Conservation (phyloP, 768 basidiomycete species). For the Boletus rufocinnamomeus region DNA sequence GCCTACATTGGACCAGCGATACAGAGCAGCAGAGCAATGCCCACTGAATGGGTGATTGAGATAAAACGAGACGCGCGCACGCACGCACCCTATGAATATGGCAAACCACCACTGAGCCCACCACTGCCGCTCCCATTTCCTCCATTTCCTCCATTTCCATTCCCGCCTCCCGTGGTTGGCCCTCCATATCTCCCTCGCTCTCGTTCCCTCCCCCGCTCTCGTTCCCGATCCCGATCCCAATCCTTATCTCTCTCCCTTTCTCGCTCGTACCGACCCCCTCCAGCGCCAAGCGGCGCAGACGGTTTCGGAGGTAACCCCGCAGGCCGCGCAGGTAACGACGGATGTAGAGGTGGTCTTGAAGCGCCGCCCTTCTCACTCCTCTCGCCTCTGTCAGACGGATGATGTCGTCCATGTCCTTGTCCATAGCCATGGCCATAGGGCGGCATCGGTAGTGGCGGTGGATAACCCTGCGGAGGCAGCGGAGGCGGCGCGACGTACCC, state of each 20-base stretch:
- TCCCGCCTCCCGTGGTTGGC: conserved; percentile 5
- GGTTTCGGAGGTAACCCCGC: conserved; percentile 25
- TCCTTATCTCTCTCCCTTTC: conserved; percentile 18
- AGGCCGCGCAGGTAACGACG: conserved; percentile 26
- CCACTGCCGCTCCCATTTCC: conserved; percentile 8
- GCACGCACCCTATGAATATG: conserved; percentile 30
- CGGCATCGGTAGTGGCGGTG: conserved; percentile 19
- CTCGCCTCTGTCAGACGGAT: conserved; percentile 19
- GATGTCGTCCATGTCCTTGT: conserved; percentile 17
- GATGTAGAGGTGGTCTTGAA: conserved; percentile 12
- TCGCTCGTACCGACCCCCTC: conserved; percentile 23
- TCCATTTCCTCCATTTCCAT: conserved; percentile 6
- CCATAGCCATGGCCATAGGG: conserved; percentile 12
- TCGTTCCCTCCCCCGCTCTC: conserved; percentile 20
- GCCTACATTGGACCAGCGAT: neutral
- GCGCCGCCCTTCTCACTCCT: conserved; percentile 11
- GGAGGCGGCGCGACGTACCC: conserved; percentile 20
- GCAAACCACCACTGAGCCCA: conserved; percentile 27
- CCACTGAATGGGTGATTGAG: neutral
- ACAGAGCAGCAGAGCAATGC: neutral
- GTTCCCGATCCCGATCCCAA: conserved; percentile 5
- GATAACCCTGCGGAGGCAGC: conserved; percentile 16
- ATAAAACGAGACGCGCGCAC: neutral
- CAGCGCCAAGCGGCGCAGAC: conserved; percentile 12
- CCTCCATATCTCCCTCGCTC: conserved; percentile 24